Evolutionary conservation across 805 yeast species (phyloP).

Genomic region (Tanozyma kutaoensis): DNA sequence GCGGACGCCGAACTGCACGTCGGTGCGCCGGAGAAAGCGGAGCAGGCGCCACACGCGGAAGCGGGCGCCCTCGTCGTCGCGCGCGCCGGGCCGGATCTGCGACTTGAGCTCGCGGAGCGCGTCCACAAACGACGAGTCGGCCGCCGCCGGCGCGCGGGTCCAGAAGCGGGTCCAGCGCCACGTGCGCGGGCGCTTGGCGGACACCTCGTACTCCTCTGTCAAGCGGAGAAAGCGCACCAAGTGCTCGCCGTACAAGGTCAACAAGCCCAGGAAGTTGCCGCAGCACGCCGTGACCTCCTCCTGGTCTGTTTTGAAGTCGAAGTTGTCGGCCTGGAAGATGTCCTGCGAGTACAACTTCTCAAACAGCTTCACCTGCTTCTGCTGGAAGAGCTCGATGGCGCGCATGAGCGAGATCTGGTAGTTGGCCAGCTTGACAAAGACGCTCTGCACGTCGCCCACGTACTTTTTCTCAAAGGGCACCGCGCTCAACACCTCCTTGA

Average conservation of each 20-base stretch:
- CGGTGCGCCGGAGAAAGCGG: slow-evolving; percentile 43
- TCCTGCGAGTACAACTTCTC: slow-evolving; percentile 43
- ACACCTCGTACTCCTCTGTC: slow-evolving; percentile 25
- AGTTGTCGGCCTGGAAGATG: slow-evolving; percentile 25
- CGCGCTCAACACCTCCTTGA: slow-evolving; percentile 45
- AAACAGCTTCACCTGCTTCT: slow-evolving; percentile 45
- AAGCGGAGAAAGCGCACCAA: slow-evolving; percentile 32
- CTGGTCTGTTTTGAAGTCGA: slow-evolving; percentile 39
- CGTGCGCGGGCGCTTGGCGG: slow-evolving; percentile 11
- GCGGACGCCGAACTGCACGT: slow-evolving; percentile 66
- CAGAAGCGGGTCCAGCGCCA: slow-evolving; percentile 47
- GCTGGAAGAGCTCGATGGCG: slow-evolving; percentile 43
- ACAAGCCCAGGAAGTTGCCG: slow-evolving; percentile 60
- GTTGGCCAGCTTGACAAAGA: slow-evolving; percentile 27
- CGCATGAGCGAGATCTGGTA: slow-evolving; percentile 31
- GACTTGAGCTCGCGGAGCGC: slow-evolving; percentile 8
- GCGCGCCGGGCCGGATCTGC: slow-evolving; percentile 2
- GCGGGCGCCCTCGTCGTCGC: neutral
- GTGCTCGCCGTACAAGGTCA: slow-evolving; percentile 52
- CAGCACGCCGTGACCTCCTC: slow-evolving; percentile 80
- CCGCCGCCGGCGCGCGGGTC: slow-evolving; percentile 8
- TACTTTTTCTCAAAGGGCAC: slow-evolving; percentile 36
- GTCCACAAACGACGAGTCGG: slow-evolving; percentile 7
- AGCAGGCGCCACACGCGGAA: slow-evolving; percentile 32
- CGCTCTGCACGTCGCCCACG: slow-evolving; percentile 8